Percentiles rank a stretch among this genome's conserved stretches.
phyloP scores from a whole-genome alignment of 2,329 filamentous ascomycete species.

The Hypoxylon sp. region DNA sequence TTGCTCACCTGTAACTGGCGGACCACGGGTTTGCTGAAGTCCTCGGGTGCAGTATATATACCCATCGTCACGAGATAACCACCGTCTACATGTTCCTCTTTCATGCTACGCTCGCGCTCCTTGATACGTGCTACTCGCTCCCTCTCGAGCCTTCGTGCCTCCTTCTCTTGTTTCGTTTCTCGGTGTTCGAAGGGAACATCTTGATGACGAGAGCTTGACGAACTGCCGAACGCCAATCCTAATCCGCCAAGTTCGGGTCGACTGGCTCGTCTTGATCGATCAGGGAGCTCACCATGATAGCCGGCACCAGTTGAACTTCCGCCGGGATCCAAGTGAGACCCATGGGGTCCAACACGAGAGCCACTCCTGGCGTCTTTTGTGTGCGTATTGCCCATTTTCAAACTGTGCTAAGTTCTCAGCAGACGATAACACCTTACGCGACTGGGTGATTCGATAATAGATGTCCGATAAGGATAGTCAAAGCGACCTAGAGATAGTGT shows the following conservation, averaged over 20 bases:
- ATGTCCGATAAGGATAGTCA: constrained; percentile 6
- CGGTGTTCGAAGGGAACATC: constrained; percentile 73
- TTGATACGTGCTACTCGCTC: constrained; percentile 82
- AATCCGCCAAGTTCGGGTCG: constrained; percentile 65
- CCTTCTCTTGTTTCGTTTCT: constrained; percentile 92
- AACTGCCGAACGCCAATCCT: constrained; percentile 58
- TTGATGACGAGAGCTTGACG: constrained; percentile 57
- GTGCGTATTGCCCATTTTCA: constrained; percentile 50
- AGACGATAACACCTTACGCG: not conserved
- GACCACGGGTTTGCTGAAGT: constrained; percentile 91
- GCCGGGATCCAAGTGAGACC: constrained; percentile 41
- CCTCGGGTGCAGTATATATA: constrained; percentile 91
- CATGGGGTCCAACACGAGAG: constrained; percentile 37
- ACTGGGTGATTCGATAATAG: constrained; percentile 8
- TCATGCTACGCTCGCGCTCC: constrained; percentile 91
- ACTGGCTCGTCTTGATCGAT: constrained; percentile 54
- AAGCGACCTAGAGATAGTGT: constrained; percentile 6
- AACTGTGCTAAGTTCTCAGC: not conserved
- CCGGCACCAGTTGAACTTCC: constrained; percentile 44
- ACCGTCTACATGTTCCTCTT: constrained; percentile 93
- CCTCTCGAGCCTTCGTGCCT: constrained; percentile 86
- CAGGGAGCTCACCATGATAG: constrained; percentile 45
- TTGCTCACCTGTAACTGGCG: constrained; percentile 86
- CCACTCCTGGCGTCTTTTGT: constrained; percentile 48
- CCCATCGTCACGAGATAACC: constrained; percentile 95